Base-by-base conservation (phyloP, 139 green algal genomes). In the Chlamydomonas sp. region DNA sequence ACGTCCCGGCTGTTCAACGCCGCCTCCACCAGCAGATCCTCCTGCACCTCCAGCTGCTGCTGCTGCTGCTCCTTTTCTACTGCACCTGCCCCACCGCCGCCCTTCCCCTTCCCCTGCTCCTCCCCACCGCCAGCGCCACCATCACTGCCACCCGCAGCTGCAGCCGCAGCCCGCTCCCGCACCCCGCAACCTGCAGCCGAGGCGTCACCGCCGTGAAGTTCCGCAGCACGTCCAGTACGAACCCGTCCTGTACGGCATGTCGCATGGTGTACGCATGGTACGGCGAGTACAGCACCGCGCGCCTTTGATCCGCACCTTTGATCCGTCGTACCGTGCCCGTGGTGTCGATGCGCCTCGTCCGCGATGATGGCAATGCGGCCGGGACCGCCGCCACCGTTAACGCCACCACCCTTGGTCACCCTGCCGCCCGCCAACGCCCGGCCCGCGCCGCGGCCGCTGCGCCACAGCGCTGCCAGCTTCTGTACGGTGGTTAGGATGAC, bases 261-360 rank as follows among this genome's bases (percentile, higher is more conserved):
- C 74, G 74, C 76, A 93, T 89, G 63, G 62, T 86, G 81, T 91
- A 91, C 4, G 61, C 63, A n/a, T 93, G 90, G 63, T 77, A 93
- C 0, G 90, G 90, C 4, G 66, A 5, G 73, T 90, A 90, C 69
- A 89, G 69, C 8, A 85, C 49, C 3, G 85, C 85, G 5, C 77
- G 72, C 86, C 4, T 81, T 78, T 4, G 58, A 60, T 9, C 49
- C 68, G 63, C 58, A 89, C 14, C 49, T 78, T 78, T 90, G 85
- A 59, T 91, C 88, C 7, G 85, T 80, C 14, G 83, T 91, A 64
- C 82, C 77, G 49, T 79, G 82, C n/a, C 88, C 91, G 76, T 93
- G 91, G 73, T 91, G 88, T 49, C 91, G 82, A 75, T 93, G 91
- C 12, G 91, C 91, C 83, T 93, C 91, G 69, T 93, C 91, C 20